Conservation (phyloP, 2,329 filamentous ascomycete genomes). For the Curvularia sp. region DNA sequence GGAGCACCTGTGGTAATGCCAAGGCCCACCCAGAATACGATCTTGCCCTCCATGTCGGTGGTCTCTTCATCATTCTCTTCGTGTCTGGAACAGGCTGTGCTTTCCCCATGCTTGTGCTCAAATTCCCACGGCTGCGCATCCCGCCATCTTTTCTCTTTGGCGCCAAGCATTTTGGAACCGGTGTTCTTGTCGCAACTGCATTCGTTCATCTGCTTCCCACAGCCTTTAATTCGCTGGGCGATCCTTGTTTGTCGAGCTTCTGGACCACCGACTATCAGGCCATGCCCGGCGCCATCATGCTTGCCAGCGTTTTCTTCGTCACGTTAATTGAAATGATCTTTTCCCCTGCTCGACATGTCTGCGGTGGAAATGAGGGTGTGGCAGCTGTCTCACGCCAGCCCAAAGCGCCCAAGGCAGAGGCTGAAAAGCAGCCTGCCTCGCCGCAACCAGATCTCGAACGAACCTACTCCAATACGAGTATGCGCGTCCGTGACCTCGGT, state of each 20-base stretch:
- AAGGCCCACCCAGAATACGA: slow-evolving; percentile 37
- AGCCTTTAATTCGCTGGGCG: slow-evolving; percentile 57
- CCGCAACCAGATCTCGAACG: slow-evolving; percentile 19
- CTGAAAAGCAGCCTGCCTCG: slow-evolving; percentile 9
- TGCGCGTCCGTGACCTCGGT: slow-evolving; percentile 35
- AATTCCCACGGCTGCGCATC: slow-evolving; percentile 66
- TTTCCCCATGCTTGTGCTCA: slow-evolving; percentile 66
- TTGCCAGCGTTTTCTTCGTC: slow-evolving; percentile 65
- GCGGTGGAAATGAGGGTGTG: slow-evolving; percentile 58
- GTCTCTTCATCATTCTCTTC: slow-evolving; percentile 45
- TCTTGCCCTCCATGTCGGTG: slow-evolving; percentile 39
- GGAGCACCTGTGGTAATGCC: slow-evolving; percentile 33
- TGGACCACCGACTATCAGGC: slow-evolving; percentile 66
- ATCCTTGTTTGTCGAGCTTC: slow-evolving; percentile 62
- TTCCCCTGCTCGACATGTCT: slow-evolving; percentile 63
- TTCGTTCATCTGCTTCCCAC: slow-evolving; percentile 76
- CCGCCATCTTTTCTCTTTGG: slow-evolving; percentile 66
- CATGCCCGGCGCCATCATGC: slow-evolving; percentile 69
- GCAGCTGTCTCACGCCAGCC: slow-evolving; percentile 28
- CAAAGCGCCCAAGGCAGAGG: slow-evolving; percentile 11
- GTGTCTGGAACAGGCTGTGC: slow-evolving; percentile 59
- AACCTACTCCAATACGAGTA: slow-evolving; percentile 33
- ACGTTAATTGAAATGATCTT: slow-evolving; percentile 68
- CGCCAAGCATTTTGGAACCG: slow-evolving; percentile 68
- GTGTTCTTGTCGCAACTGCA: slow-evolving; percentile 81